Conservation (phyloP, 2,329 filamentous ascomycete genomes). For the Monosporascus sp. region DNA sequence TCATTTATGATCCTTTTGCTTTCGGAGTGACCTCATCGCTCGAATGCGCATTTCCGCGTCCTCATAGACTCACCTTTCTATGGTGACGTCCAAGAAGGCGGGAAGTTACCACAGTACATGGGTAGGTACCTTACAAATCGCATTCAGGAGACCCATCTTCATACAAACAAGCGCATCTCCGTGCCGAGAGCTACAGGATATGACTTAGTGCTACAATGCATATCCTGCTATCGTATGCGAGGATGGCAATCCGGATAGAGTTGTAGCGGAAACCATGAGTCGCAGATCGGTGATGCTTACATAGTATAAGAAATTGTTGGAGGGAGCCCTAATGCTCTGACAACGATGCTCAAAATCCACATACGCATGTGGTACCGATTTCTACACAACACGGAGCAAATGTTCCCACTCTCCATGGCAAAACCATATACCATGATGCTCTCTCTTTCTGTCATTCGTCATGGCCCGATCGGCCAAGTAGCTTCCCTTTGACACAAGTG, state of each 20-base stretch:
- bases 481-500: neutral
- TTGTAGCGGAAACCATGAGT: neutral
- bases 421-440: neutral
- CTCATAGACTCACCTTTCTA: neutral
- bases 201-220: neutral
- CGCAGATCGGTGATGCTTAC: neutral
- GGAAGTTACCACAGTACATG: too few relatives aligned
- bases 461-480: neutral
- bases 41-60: neutral
- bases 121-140: neutral
- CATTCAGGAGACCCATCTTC: neutral
- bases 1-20: neutral
- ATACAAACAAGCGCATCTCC: neutral
- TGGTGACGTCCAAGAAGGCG: neutral
- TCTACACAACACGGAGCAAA: neutral
- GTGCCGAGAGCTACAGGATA: too few relatives aligned
- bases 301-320: neutral
- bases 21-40: neutral
- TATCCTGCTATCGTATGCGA: neutral
- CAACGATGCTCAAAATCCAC: neutral
- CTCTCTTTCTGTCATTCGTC: neutral
- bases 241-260: neutral
- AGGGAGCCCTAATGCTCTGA: neutral
- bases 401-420: neutral
- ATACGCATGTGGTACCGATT: neutral